A percentile compares a stretch with the other conserved stretches of the same genome.
These are phyloP conservation scores for Aspergillus japonicus DNA, from an alignment of 2,329 filamentous ascomycete species.

Conservation along the genomic window DNA sequence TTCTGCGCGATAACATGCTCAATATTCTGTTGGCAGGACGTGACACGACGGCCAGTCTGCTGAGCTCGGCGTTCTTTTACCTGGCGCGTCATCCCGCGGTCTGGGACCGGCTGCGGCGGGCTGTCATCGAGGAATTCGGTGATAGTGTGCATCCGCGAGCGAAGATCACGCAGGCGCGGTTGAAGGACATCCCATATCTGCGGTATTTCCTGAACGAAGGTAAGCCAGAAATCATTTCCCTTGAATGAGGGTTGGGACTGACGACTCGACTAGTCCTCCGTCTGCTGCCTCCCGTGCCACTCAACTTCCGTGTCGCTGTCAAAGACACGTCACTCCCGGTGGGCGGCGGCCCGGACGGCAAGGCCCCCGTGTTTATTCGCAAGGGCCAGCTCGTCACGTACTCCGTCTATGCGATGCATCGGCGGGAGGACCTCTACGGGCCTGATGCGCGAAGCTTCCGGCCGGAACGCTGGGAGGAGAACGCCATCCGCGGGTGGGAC, in stretches of 20 bases:
- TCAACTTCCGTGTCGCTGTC: constrained; percentile 45
- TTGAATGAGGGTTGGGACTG: too few species aligned
- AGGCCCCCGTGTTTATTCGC: constrained; percentile 61
- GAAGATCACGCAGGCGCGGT: constrained; percentile 45
- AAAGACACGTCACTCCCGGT: constrained; percentile 45
- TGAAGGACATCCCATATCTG: constrained; percentile 44
- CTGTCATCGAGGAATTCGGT: constrained; percentile 43
- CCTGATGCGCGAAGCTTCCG: constrained; percentile 46
- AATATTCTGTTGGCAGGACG: constrained; percentile 54
- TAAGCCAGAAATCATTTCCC: constrained; percentile 6
- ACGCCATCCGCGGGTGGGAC: constrained; percentile 35
- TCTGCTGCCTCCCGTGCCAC: constrained; percentile 46
- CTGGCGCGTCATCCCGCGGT: constrained; percentile 42
- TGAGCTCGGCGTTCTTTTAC: constrained; percentile 49
- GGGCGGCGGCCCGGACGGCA: constrained; percentile 61
- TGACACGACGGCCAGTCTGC: constrained; percentile 52
- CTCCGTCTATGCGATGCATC: constrained; percentile 70
- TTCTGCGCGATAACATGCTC: constrained; percentile 50
- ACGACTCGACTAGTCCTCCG: constrained; percentile 35
- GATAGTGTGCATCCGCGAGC: constrained; percentile 35
- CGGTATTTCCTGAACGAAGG: constrained; percentile 42
- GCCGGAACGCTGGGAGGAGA: constrained; percentile 52
- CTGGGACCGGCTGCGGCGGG: constrained; percentile 38
- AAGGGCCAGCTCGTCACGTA: constrained; percentile 67
- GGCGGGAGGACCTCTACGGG: constrained; percentile 54